These are phyloP conservation scores for Heliamphora exappendiculata DNA, from an alignment of 148 eudicot species.

Conservation along the genomic window DNA sequence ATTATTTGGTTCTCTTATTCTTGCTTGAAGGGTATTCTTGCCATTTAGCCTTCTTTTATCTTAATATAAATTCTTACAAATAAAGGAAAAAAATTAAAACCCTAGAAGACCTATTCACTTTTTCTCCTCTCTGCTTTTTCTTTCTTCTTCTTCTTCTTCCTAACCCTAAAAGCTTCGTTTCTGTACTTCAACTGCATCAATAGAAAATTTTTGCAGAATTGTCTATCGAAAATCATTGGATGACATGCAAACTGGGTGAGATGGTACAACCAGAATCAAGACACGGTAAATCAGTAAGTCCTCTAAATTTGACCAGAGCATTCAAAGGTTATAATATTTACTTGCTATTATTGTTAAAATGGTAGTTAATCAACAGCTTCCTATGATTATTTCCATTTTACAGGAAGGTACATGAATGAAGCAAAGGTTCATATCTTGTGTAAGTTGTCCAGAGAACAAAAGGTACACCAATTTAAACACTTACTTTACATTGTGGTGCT, in stretches of 20 bases:
- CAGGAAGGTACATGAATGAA: neutral
- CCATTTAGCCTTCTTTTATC: too few species aligned
- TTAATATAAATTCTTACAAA: too few species aligned
- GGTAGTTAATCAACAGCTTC: neutral
- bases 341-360: neutral
- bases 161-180: too few species aligned
- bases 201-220: neutral
- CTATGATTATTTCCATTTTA: neutral
- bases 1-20: too few species aligned
- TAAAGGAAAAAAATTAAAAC: too few species aligned
- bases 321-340: neutral
- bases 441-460: neutral
- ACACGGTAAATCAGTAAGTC: neutral
- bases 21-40: too few species aligned
- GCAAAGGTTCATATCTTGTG: neutral
- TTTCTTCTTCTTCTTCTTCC: too few species aligned
- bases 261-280: neutral
- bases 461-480: constrained; percentile 11
- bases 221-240: neutral
- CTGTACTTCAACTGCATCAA: too few species aligned
- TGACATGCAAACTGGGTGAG: neutral
- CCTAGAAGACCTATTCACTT: too few species aligned
- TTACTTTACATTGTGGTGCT: constrained; percentile 70
- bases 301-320: neutral
- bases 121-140: too few species aligned